Evolutionary conservation across 805 yeast genomes (phyloP), one percentile per base, ranked within the genome.

Genomic region (Kodamaea jinghongensis): DNA sequence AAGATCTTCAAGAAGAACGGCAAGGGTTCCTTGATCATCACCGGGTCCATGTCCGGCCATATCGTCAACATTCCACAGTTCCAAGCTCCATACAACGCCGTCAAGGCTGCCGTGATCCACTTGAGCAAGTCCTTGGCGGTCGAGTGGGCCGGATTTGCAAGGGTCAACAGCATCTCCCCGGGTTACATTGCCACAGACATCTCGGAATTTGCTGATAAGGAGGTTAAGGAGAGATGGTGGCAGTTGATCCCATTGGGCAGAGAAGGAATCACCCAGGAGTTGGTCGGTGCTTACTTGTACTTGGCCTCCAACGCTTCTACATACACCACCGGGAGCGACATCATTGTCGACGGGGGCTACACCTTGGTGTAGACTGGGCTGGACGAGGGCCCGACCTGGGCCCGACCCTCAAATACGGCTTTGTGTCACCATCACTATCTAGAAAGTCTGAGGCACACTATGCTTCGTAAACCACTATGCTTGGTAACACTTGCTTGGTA

Each of bases 21-120:
- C 12, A 54, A 52, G 43, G 73, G 73, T n/a, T 67, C 73, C 6
- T 60, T 70, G 44, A 63, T 70, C 40, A 55, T 67, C 44, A 70
- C 75, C 13, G 72, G 74, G 4, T 68, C 73, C 15, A 70, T 70
- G 70, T 65, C 72, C 8, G 75, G 73, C n/a, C 71, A 67, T 52
- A 68, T 70, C 49, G 73, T 63, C 38, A 70, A 70, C 48, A 63
- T 67, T 30, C 75, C 75, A 3, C 73, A 70, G 49, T 46, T 61
- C 44, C 75, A 70, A 48, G 71, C 73, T 15, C 71, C 74, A 25
- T 70, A 70, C 54, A 70, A 70, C 49, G 73, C 74, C 16, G 72
- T 70, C 42, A 70, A 70, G 55, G 74, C 75, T 31, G 75, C 69
- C 2, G 60, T 65, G 31, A 52, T 65, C 27, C 74, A 69, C 52